Conservation (phyloP, 2,329 filamentous ascomycete species). For the Aquanectria penicillioides region DNA sequence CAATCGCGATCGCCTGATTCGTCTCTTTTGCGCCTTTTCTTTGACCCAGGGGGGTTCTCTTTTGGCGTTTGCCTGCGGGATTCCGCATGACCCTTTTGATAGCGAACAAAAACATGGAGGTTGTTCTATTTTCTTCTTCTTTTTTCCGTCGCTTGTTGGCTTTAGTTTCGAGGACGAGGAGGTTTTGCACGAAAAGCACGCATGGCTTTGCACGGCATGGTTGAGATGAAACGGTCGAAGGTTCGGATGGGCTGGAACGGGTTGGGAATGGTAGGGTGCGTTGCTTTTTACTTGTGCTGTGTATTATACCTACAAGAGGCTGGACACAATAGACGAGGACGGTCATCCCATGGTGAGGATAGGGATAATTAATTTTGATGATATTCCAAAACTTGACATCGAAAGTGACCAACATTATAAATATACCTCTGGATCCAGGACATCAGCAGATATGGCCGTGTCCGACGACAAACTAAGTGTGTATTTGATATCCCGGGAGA, state of each 20-base stretch:
- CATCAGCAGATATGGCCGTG: too few species aligned
- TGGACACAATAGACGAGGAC: slow-evolving; percentile 8
- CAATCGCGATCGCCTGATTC: background rate
- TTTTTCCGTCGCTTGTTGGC: slow-evolving; percentile 1
- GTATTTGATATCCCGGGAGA: background rate
- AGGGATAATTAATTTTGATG: slow-evolving; percentile 9
- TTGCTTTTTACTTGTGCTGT: slow-evolving; percentile 4
- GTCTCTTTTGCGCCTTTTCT: background rate
- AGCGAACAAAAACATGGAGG: background rate
- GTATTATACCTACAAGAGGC: slow-evolving; percentile 20
- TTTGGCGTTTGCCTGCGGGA: slow-evolving; percentile 4
- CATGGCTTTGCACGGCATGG: slow-evolving; percentile 6
- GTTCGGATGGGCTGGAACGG: background rate
- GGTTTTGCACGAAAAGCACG: background rate
- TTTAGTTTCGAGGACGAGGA: background rate
- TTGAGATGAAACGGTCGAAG: too few species aligned
- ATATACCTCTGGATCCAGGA: too few species aligned
- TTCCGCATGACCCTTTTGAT: background rate
- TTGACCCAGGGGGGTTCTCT: background rate
- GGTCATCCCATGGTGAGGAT: background rate
- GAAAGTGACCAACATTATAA: too few species aligned
- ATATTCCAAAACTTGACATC: background rate
- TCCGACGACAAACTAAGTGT: too few species aligned
- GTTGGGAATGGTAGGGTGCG: background rate
- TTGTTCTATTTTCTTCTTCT: background rate